phyloP scores from a whole-genome alignment of 306 rosid species.

The Citrullus amarus region DNA sequence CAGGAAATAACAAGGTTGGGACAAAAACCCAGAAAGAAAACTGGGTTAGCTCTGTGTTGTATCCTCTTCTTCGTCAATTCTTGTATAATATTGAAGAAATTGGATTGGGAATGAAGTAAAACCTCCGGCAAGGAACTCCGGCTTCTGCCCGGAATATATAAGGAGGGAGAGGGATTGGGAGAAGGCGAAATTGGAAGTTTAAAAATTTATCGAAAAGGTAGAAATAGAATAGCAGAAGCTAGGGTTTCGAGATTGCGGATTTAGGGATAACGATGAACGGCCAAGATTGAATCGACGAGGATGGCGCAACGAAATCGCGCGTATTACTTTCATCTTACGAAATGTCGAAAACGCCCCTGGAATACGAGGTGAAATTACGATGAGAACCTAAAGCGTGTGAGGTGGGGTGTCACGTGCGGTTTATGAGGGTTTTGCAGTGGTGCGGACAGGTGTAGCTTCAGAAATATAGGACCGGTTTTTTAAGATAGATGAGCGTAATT shows the following conservation, averaged over 20 bases:
- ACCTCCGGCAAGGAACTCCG: not conserved
- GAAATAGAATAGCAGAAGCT: constrained; percentile 15
- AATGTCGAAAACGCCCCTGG: constrained; percentile 5
- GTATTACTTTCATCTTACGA: not conserved
- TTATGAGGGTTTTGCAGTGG: not conserved
- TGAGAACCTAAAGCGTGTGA: not conserved
- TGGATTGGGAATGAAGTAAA: not conserved
- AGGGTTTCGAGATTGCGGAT: constrained; percentile 57
- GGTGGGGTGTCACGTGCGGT: not conserved
- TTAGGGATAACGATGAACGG: constrained; percentile 35
- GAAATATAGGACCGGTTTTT: not conserved
- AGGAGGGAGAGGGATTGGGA: not conserved
- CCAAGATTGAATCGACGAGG: constrained; percentile 17
- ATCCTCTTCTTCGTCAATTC: not conserved
- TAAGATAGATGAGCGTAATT: constrained; percentile 20
- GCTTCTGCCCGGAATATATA: not conserved
- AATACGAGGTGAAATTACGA: not conserved
- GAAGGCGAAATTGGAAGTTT: constrained; percentile 15
- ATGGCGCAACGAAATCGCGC: constrained; percentile 37
- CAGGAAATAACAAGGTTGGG: not conserved
- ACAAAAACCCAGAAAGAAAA: not conserved
- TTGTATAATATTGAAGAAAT: not conserved
- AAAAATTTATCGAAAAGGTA: constrained; percentile 1
- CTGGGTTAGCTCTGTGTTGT: not conserved
- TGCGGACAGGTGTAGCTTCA: constrained; percentile 15